Conservation (phyloP, 129 eudicot species). For the Artemisia annua region DNA sequence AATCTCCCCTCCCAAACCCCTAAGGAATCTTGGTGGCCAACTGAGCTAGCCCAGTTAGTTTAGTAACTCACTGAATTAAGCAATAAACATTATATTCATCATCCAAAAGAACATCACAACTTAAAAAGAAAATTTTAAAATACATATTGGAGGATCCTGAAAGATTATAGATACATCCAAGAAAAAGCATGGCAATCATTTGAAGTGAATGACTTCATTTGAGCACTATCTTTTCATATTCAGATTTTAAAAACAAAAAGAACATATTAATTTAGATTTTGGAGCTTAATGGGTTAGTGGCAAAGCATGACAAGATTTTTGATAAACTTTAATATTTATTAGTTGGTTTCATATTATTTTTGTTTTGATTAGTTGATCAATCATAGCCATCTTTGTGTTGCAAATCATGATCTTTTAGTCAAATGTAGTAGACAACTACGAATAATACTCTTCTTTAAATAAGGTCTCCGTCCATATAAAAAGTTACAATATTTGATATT, state of each 20-base stretch:
- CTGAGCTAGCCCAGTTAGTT: too few relatives aligned
- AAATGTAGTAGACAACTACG: slow-evolving; percentile 37
- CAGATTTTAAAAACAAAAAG: slow-evolving; percentile 17
- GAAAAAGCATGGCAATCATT: slow-evolving; percentile 57
- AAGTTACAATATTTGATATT: neutral
- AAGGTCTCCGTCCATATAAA: too few relatives aligned
- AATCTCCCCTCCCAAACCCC: too few relatives aligned
- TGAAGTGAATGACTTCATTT: slow-evolving; percentile 36
- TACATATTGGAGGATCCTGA: slow-evolving; percentile 23
- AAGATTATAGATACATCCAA: slow-evolving; percentile 42
- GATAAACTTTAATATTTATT: slow-evolving; percentile 13
- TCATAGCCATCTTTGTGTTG: slow-evolving; percentile 18
- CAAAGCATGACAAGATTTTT: slow-evolving; percentile 44
- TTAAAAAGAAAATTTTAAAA: slow-evolving; percentile 1
- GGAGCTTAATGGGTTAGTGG: slow-evolving; percentile 25
- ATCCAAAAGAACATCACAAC: neutral
- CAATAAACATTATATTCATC: too few relatives aligned
- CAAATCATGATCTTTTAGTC: slow-evolving; percentile 34
- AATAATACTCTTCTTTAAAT: neutral
- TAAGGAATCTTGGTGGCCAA: too few relatives aligned
- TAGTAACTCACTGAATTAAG: too few relatives aligned
- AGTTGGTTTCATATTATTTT: neutral
- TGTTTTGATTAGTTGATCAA: neutral
- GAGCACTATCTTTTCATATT: slow-evolving; percentile 31
- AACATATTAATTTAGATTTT: slow-evolving; percentile 14